phyloP scores from a whole-genome alignment of 2,329 filamentous ascomycete species.

The Aspergillus pseudoglaucus region DNA sequence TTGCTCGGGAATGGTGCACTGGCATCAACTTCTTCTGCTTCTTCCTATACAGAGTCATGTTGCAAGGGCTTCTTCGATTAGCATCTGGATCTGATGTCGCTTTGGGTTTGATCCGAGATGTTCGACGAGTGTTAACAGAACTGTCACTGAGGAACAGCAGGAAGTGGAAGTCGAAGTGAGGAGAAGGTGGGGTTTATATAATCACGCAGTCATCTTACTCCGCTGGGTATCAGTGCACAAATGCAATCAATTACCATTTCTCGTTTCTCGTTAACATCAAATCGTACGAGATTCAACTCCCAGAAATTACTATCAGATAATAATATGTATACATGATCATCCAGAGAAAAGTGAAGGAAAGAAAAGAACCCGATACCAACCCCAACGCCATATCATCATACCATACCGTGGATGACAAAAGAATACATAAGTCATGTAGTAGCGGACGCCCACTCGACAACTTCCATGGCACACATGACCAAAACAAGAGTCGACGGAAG shows the following conservation, averaged over 20 bases:
- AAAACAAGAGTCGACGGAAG: conserved; percentile 85
- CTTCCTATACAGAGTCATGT: neutral
- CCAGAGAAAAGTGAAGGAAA: no score
- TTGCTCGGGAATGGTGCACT: neutral
- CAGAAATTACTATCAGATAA: no score
- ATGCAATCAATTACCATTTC: no score
- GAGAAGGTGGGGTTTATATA: neutral
- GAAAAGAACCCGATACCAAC: neutral
- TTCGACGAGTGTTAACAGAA: neutral
- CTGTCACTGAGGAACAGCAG: neutral
- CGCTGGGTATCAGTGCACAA: neutral
- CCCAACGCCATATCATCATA: neutral
- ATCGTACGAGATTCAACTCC: no score
- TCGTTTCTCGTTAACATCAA: no score
- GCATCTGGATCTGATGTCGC: neutral
- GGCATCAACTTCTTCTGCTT: neutral
- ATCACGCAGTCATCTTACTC: neutral
- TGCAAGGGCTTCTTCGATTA: neutral
- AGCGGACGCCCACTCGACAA: conserved; percentile 71
- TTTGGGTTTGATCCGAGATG: neutral
- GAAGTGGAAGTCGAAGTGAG: neutral
- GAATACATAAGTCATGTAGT: neutral
- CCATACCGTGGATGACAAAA: neutral
- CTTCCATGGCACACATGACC: conserved; percentile 86
- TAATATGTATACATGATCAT: no score